Evolutionary conservation across 1,284 basidiomycete genomes (phyloP), one percentile per base, ranked within the genome.

Genomic region (Cronartium quercuum): DNA sequence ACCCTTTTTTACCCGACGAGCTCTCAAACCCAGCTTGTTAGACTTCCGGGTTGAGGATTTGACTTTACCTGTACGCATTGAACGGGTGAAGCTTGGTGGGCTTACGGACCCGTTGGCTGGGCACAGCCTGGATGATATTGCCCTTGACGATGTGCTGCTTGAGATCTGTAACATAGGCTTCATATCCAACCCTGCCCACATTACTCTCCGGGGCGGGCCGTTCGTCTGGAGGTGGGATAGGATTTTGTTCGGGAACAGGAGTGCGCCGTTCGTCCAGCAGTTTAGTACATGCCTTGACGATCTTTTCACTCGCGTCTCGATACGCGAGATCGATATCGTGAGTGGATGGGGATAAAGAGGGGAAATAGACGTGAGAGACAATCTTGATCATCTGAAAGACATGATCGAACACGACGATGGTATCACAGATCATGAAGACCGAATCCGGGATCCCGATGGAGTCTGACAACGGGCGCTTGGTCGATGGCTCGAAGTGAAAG

Each of bases 121-220:
- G 96, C 7, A 99, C 96, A 2, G 96, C 96, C 83, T 99, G 96
- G 80, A 99, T 98, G 80, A 98, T 98, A 83, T 99, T 93, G 51
- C 96, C 96, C 64, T 90, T 90, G 76, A 97, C 86, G 75, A 99
- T 97, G 81, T 94, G 92, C 80, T 96, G 86, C 84, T 98, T 97
- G 76, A 99, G 85, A 75, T 86, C 87, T 51, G 93, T 94, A 21
- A 99, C 96, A 80, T 96, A 97, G 3, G 83, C 83, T 82, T 98
- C 90, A 83, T 98, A 99, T 0, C 96, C 96, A 44, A 85, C 87
- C 82, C 93, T 91, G 21, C 96, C 96, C 42, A 98, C 92, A 81
- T 98, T 98, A 60, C 91, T 94, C 21, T 89, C 86, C 1, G 88
- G 86, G 79, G 90, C 85, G 41, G 86, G 84, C n/a, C 79, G 77